These are phyloP conservation scores for Pythium dissimile DNA, from an alignment of 352 stramenopile species.

Conservation along the genomic window DNA sequence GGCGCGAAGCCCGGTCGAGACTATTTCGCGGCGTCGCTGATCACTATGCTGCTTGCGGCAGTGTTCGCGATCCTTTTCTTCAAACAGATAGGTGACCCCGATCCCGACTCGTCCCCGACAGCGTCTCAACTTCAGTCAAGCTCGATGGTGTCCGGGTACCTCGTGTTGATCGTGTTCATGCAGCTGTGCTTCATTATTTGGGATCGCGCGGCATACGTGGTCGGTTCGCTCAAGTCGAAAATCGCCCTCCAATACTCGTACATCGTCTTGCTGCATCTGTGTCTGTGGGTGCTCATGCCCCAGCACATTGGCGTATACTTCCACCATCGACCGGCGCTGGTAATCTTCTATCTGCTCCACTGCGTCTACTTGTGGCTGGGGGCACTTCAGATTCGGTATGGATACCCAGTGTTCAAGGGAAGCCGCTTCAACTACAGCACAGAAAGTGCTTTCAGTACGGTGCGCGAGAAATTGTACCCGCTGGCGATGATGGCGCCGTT, in stretches of 20 bases:
- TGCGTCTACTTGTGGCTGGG: conserved; percentile 75
- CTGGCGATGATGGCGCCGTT: conserved; percentile 81
- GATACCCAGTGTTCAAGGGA: conserved; percentile 80
- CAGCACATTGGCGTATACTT: conserved; percentile 79
- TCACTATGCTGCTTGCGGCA: conserved; percentile 54
- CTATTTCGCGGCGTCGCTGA: conserved; percentile 69
- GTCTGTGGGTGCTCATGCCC: conserved; percentile 74
- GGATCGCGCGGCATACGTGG: conserved; percentile 83
- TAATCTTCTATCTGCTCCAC: conserved; percentile 81
- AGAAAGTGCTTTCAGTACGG: conserved; percentile 38
- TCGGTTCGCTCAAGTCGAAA: conserved; percentile 67
- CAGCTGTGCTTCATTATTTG: conserved; percentile 82
- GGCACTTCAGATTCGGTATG: conserved; percentile 81
- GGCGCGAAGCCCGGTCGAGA: conserved; percentile 77
- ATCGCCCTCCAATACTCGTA: conserved; percentile 78
- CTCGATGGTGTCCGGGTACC: conserved; percentile 82
- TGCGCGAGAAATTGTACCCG: conserved; percentile 63
- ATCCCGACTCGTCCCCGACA: conserved; percentile 32
- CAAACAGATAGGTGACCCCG: conserved; percentile 56
- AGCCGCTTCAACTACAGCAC: conserved; percentile 75
- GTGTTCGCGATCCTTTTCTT: conserved; percentile 82
- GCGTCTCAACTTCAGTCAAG: conserved; percentile 56
- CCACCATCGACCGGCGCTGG: conserved; percentile 57
- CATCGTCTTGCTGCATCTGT: conserved; percentile 62
- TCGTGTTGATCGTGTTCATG: conserved; percentile 80